Conservation (phyloP, 2,329 filamentous ascomycete genomes). For the Neocatenulostroma microsporum region DNA sequence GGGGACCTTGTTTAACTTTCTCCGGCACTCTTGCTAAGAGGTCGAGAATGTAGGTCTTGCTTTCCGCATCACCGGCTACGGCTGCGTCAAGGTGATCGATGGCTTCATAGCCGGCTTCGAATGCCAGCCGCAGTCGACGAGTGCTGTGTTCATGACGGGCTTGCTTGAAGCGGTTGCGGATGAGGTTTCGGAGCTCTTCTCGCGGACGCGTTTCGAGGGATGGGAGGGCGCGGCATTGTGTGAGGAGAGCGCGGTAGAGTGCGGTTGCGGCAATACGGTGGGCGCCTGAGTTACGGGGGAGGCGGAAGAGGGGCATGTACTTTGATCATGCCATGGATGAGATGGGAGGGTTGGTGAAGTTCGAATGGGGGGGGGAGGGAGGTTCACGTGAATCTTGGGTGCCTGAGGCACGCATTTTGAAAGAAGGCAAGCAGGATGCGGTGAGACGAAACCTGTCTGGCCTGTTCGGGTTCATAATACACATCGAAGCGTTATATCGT, state of each 20-base stretch:
- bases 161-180: conserved; percentile 55
- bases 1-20: conserved; percentile 16
- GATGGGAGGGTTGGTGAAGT: not conserved
- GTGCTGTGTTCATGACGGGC: conserved; percentile 53
- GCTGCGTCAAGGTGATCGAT: conserved; percentile 39
- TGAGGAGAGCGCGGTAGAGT: conserved; percentile 63
- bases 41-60: conserved; percentile 19
- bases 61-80: conserved; percentile 26
- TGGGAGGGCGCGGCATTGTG: conserved; percentile 37
- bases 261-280: conserved; percentile 56
- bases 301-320: conserved; percentile 27
- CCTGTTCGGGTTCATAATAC: no score
- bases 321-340: not conserved
- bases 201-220: conserved; percentile 6
- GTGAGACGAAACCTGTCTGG: no score
- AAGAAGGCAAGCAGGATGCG: no score
- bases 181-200: conserved; percentile 49
- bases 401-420: no score
- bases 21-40: conserved; percentile 22
- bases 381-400: no score
- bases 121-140: conserved; percentile 53
- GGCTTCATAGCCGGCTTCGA: conserved; percentile 60
- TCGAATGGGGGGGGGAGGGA: not conserved
- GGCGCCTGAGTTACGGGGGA: conserved; percentile 40
- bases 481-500: no score